Conservation (phyloP, 441 rosid species). For the Dalechampia spathulata region DNA sequence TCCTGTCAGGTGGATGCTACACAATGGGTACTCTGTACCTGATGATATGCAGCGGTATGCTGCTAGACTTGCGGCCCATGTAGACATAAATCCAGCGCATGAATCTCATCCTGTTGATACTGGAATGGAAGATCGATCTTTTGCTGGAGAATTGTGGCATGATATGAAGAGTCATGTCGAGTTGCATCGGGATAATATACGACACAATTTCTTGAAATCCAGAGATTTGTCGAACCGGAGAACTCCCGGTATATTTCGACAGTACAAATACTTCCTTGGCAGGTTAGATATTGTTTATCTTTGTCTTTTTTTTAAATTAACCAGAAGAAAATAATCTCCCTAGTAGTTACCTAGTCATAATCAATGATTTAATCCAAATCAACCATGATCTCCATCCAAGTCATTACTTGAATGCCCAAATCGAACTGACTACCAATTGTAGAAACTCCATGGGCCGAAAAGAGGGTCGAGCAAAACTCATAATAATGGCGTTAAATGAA, state of each 20-base stretch:
- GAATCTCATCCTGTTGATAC: constrained; percentile 17
- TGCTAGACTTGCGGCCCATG: constrained; percentile 22
- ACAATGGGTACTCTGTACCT: constrained; percentile 68
- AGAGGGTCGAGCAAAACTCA: too few species aligned
- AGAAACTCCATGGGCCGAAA: too few species aligned
- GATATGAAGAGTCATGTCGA: constrained; percentile 56
- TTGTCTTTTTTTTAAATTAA: not conserved
- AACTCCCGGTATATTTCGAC: constrained; percentile 57
- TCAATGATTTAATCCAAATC: too few species aligned
- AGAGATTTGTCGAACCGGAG: constrained; percentile 61
- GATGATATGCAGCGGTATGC: constrained; percentile 50
- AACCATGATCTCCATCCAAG: too few species aligned
- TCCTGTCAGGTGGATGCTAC: constrained; percentile 91
- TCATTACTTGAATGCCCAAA: too few species aligned
- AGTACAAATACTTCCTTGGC: constrained; percentile 79
- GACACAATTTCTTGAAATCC: constrained; percentile 47
- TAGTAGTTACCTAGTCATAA: too few species aligned
- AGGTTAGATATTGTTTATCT: constrained; percentile 34
- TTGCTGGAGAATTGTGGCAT: constrained; percentile 78
- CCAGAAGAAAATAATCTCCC: too few species aligned
- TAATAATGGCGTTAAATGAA: too few species aligned
- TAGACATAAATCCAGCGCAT: constrained; percentile 13
- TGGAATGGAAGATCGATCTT: constrained; percentile 43
- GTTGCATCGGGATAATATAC: constrained; percentile 56
- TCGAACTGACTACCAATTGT: too few species aligned